Base-by-base conservation (phyloP, 352 stramenopile species). In the Blastocystis sp. region DNA sequence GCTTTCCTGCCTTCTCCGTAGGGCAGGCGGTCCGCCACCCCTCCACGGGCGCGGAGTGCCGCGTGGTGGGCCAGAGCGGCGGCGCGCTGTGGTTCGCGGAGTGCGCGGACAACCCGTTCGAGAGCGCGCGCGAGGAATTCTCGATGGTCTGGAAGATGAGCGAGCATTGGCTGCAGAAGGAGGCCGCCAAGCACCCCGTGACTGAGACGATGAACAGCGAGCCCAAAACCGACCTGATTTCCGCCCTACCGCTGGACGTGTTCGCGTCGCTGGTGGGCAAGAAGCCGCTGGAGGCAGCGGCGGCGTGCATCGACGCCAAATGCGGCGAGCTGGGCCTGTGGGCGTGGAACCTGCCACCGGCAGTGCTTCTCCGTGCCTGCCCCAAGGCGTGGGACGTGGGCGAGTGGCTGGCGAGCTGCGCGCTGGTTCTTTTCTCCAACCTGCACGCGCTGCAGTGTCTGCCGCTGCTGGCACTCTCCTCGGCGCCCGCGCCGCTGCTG, bases 321-420 rank as follows among this genome's bases (percentile, higher is more conserved):
- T 68, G 74, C 43, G 14, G 60, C 4, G 57, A 38, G 21, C 45
- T 19, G 40, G 74, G 74, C 3, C 17, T 69, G 57, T 52, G 65
- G n/a, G 74, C 60, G 52, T 84, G 74, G 74, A 84, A 84, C 45
- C 42, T 84, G 9, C 34, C 57, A 43, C 74, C 74, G 7, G 68
- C 57, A 10, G 57, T 45, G 21, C 6, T 79, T 0, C 43, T 0
- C 42, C 4, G 34, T 21, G 57, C 21, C 40, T 45, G 24, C 21
- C 28, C 52, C 7, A 1, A 38, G 0, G 1, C 9, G 34, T 62
- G 24, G 2, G 34, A 24, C 28, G 34, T n/a, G 9, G 43, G 54
- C 0, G 48, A 42, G 14, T 42, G 4, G 17, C 61, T 38, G 3
- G 59, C 48, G 0, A 59, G 48, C 17, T 63, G 45, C 34, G 54